Base-by-base conservation (phyloP, 163 green algal genomes). In the Volvox carteri region DNA sequence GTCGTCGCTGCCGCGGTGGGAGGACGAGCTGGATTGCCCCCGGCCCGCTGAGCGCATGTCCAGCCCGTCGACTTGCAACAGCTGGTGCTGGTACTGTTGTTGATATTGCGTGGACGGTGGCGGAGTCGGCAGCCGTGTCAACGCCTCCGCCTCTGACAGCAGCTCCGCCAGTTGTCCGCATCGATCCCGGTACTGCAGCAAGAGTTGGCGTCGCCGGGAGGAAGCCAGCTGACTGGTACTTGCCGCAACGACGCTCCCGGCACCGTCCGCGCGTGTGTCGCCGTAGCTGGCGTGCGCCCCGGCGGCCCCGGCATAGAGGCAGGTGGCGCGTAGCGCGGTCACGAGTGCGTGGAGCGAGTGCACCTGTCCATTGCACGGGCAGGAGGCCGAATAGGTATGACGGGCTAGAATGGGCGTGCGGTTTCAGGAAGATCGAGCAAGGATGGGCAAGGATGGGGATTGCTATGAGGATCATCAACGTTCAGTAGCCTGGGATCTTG, bases 311-410 rank as follows among this genome's bases (percentile, higher is more conserved):
- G 62, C 30, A 48, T 76, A 65, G 19, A 88, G 35, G 33, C 42
- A 48, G 48, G 68, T 89, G 68, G 84, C 25, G 50, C 70, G 84
- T 5, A 89, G 50, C 11, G 46, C 68, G 3, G 50, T n/a, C 4
- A 89, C 42, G 30, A 89, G 54, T 19, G 84, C n/a, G 70, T 89
- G 37, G 1, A 89, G 70, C 3, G 84, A 89, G 37, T 89, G 84
- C 50, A 89, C 16, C 84, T 89, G 83, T 5, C 25, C 39, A 14
- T 73, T 41, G 62, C n/a, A 30, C 5, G n/a, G n/a, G n/a, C n/a
- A n/a, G n/a, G n/a, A n/a, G n/a, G n/a, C n/a, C n/a, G n/a, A n/a
- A n/a, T n/a, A n/a, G n/a, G n/a, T n/a, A n/a, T n/a, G n/a, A n/a
- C n/a, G n/a, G n/a, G n/a, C n/a, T n/a, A n/a, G n/a, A n/a, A n/a